A percentile compares a stretch with the other conserved stretches of the same genome.
Conservation (phyloP, 176 grass and related monocot genomes). For the Echinochloa phyllopogon region DNA sequence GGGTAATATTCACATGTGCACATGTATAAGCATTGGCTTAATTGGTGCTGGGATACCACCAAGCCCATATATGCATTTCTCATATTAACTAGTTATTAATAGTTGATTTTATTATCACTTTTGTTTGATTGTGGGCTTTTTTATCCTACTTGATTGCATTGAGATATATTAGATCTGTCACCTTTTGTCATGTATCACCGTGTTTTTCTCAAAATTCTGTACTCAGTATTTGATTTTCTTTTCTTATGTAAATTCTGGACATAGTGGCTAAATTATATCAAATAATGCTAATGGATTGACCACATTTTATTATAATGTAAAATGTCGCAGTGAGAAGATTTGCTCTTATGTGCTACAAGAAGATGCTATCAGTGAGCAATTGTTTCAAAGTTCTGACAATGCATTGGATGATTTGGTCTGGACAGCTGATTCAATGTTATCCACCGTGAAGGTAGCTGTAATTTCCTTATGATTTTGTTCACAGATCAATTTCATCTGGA, state of each 20-base stretch:
- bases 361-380: conserved; percentile 82
- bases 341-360: conserved; percentile 87
- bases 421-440: conserved; percentile 78
- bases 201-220: not conserved
- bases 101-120: not conserved
- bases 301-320: conserved; percentile 26
- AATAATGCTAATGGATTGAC: conserved; percentile 4
- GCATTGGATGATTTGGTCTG: conserved; percentile 86
- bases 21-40: not conserved
- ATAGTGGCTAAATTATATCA: conserved; percentile 4
- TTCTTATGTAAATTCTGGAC: conserved; percentile 17
- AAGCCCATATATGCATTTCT: not conserved
- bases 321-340: conserved; percentile 58
- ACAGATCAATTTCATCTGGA: not conserved
- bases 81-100: not conserved
- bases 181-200: not conserved
- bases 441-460: conserved; percentile 73
- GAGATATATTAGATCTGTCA: not conserved
- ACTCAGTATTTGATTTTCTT: not conserved
- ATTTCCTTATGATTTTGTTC: conserved; percentile 30
- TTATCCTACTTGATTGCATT: conserved; percentile 3
- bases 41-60: not conserved
- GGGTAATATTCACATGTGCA: not conserved
- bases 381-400: conserved; percentile 95
- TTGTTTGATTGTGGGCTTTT: conserved; percentile 3